Evolutionary conservation across 1,139 yeast genomes (phyloP).

Genomic region (Suhomyces chickasaworum): DNA sequence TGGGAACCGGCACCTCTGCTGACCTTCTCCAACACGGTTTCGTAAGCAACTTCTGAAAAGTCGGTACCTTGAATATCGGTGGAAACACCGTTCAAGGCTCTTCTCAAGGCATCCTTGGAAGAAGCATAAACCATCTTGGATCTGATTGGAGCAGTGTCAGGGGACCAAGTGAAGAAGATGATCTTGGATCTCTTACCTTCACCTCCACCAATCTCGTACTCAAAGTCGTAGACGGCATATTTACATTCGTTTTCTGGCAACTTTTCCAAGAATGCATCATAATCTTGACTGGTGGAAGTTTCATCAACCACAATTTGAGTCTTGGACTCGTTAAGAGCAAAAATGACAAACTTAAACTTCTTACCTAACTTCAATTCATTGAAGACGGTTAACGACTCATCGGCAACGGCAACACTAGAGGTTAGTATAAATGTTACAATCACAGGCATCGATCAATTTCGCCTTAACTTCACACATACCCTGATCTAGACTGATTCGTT

Average conservation of each 20-base stretch:
- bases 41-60: slow-evolving; percentile 93
- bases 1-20: slow-evolving; percentile 69
- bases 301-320: slow-evolving; percentile 89
- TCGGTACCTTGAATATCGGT: slow-evolving; percentile 98
- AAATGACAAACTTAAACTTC: slow-evolving; percentile 81
- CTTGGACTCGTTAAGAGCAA: slow-evolving; percentile 76
- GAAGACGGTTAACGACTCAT: slow-evolving; percentile 90
- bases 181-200: slow-evolving; percentile 97
- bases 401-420: slow-evolving; percentile 86
- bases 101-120: slow-evolving; percentile 95
- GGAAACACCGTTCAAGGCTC: slow-evolving; percentile 93
- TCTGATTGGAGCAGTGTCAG: slow-evolving; percentile 94
- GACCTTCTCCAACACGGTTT: slow-evolving; percentile 86
- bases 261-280: slow-evolving; percentile 81
- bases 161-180: slow-evolving; percentile 94
- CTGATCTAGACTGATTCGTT: slow-evolving; percentile 60
- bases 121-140: slow-evolving; percentile 98
- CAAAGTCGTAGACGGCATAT: slow-evolving; percentile 96
- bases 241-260: slow-evolving; percentile 96
- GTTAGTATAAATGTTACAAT: slow-evolving; percentile 27
- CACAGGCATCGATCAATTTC: not conserved
- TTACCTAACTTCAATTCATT: slow-evolving; percentile 95
- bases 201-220: slow-evolving; percentile 83
- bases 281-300: slow-evolving; percentile 71
- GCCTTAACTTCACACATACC: slow-evolving; percentile 52